Evolutionary conservation across 2,329 filamentous ascomycete species (phyloP).

Genomic region (Cucurbitaria berberidis): DNA sequence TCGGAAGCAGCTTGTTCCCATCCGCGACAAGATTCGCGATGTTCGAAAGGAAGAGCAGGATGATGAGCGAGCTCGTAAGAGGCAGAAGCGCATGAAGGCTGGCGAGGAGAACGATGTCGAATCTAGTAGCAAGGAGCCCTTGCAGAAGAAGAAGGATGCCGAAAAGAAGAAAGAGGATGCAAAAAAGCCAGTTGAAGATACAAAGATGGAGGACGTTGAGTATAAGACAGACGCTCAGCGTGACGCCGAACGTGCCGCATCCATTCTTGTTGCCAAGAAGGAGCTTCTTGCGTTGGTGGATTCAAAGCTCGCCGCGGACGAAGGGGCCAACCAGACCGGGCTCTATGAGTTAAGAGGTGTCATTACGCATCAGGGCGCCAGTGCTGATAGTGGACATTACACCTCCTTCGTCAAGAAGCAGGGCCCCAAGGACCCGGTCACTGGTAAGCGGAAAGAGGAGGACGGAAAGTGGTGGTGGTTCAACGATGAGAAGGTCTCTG

Average conservation of each 20-base stretch:
- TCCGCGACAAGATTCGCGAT: slow-evolving; percentile 96
- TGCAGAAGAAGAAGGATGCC: slow-evolving; percentile 58
- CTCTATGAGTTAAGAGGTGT: slow-evolving; percentile 94
- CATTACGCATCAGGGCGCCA: slow-evolving; percentile 94
- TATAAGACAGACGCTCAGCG: slow-evolving; percentile 96
- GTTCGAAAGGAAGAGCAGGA: slow-evolving; percentile 95
- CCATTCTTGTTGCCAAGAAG: slow-evolving; percentile 81
- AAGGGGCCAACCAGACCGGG: slow-evolving; percentile 88
- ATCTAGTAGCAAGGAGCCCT: slow-evolving; percentile 56
- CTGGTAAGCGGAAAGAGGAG: slow-evolving; percentile 78
- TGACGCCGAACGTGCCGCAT: slow-evolving; percentile 80
- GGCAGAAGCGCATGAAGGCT: slow-evolving; percentile 75
- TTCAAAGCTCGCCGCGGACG: slow-evolving; percentile 74
- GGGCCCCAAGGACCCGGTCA: slow-evolving; percentile 71
- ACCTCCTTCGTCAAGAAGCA: slow-evolving; percentile 97
- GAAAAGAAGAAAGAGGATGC: slow-evolving; percentile 59
- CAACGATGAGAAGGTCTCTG: slow-evolving; percentile 96
- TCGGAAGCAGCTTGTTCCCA: slow-evolving; percentile 79
- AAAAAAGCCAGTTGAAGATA: slow-evolving; percentile 61
- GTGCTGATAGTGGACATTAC: slow-evolving; percentile 97
- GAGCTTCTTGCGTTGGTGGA: slow-evolving; percentile 82
- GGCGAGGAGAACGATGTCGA: slow-evolving; percentile 59
- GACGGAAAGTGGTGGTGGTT: slow-evolving; percentile 99
- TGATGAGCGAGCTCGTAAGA: slow-evolving; percentile 87
- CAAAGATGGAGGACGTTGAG: slow-evolving; percentile 71